Conservation (phyloP, 2,329 filamentous ascomycete genomes). For the Dactylellina cionopaga region DNA sequence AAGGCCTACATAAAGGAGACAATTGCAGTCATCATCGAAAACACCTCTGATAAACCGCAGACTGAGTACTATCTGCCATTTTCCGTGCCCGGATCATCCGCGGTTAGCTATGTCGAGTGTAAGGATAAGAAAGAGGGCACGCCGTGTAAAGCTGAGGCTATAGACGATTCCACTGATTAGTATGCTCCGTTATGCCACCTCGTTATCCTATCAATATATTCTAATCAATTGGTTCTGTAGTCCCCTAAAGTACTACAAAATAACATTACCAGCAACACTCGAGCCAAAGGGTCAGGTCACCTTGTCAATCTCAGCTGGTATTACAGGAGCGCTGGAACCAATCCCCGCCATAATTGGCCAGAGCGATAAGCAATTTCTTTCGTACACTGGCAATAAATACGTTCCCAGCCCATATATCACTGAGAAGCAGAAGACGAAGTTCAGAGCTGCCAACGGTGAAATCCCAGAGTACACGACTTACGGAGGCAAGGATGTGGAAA, state of each 20-base stretch:
- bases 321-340: conserved; percentile 80
- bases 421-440: conserved; percentile 93
- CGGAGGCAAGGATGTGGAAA: conserved; percentile 75
- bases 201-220: not conserved
- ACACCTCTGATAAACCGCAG: conserved; percentile 80
- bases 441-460: conserved; percentile 82
- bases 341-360: conserved; percentile 86
- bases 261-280: conserved; percentile 74
- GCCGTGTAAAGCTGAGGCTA: conserved; percentile 60
- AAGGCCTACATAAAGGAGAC: conserved; percentile 91
- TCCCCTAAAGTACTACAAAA: conserved; percentile 59
- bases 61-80: conserved; percentile 93
- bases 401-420: conserved; percentile 84
- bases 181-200: conserved; percentile 1
- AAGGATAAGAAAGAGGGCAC: conserved; percentile 82
- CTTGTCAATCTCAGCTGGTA: conserved; percentile 84
- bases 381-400: conserved; percentile 87
- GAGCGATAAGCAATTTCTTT: conserved; percentile 84
- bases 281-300: conserved; percentile 81
- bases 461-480: conserved; percentile 87
- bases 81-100: conserved; percentile 76
- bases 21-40: conserved; percentile 94
- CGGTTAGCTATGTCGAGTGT: conserved; percentile 86
- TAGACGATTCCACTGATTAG: conserved; percentile 43
- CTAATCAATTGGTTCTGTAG: conserved; percentile 38